phyloP scores from a whole-genome alignment of 805 yeast species.

The Kockiozyma suomiensis region DNA sequence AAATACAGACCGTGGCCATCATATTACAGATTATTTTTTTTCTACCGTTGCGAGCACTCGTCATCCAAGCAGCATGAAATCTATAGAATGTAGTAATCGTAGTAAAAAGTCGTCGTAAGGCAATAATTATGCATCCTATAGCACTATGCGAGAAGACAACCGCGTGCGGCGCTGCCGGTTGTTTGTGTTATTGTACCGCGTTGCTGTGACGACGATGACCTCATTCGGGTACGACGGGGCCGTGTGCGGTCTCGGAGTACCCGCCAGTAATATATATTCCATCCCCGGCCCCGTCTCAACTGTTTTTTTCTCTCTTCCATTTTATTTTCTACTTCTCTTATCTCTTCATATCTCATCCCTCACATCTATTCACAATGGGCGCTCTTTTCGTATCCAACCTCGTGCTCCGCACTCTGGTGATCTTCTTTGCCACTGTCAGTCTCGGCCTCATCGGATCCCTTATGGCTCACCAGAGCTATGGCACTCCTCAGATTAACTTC shows the following conservation, averaged over 20 bases:
- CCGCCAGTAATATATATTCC: background rate
- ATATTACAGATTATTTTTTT: too few species aligned
- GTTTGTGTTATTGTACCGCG: constrained; percentile 8
- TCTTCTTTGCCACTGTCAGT: constrained; percentile 72
- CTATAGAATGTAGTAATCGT: too few species aligned
- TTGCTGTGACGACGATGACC: constrained; percentile 22
- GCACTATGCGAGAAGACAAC: background rate
- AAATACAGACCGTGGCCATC: background rate
- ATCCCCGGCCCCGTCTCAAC: background rate
- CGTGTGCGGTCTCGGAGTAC: background rate
- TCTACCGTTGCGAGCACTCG: too few species aligned
- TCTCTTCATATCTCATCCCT: background rate
- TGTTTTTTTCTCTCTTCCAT: background rate
- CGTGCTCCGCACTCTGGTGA: constrained; percentile 71
- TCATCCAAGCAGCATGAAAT: too few species aligned
- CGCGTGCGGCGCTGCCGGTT: background rate
- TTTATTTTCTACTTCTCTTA: background rate
- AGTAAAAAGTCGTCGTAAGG: too few species aligned
- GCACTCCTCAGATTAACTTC: constrained; percentile 82
- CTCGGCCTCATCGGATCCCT: constrained; percentile 91
- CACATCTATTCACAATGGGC: constrained; percentile 19
- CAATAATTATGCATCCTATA: too few species aligned
- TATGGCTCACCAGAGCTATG: constrained; percentile 62
- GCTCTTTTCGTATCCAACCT: constrained; percentile 25
- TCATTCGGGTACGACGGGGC: constrained; percentile 11